Evolutionary conservation across 768 basidiomycete genomes (phyloP).

Genomic region (Tephrocybe sp.): DNA sequence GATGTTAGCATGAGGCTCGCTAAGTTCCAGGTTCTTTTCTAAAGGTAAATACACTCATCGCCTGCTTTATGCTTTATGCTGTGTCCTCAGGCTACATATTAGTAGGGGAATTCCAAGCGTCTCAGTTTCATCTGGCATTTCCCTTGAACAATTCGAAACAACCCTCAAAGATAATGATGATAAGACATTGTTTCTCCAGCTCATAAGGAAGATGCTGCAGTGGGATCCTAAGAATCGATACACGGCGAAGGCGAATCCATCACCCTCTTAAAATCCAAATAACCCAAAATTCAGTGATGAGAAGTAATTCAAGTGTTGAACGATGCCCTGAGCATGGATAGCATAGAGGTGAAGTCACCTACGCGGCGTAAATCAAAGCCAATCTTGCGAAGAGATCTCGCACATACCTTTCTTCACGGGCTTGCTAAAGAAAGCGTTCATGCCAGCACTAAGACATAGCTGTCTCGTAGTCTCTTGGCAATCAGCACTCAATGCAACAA

Average conservation of each 20-base stretch:
- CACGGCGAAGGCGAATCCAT: not conserved
- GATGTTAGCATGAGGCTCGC: too few relatives aligned
- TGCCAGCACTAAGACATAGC: slow-evolving; percentile 72
- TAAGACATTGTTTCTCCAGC: too few relatives aligned
- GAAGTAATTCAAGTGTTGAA: not conserved
- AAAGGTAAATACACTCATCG: too few relatives aligned
- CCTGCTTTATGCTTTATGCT: too few relatives aligned
- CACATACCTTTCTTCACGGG: slow-evolving; percentile 58
- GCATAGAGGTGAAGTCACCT: slow-evolving; percentile 3
- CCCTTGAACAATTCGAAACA: too few relatives aligned
- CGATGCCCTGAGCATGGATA: not conserved
- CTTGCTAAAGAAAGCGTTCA: slow-evolving; percentile 78
- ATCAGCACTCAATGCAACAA: slow-evolving; percentile 74
- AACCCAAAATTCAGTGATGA: not conserved
- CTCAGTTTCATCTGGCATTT: too few relatives aligned
- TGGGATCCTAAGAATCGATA: too few relatives aligned
- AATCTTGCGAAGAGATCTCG: not conserved
- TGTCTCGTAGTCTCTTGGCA: slow-evolving; percentile 77
- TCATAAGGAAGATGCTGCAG: too few relatives aligned
- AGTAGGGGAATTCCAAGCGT: too few relatives aligned
- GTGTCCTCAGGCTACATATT: too few relatives aligned
- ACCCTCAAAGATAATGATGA: too few relatives aligned
- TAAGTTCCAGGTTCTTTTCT: too few relatives aligned
- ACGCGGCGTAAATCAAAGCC: not conserved
- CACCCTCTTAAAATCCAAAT: not conserved